Conservation (phyloP, 2,329 filamentous ascomycete species). For the Gyromitra esculenta region DNA sequence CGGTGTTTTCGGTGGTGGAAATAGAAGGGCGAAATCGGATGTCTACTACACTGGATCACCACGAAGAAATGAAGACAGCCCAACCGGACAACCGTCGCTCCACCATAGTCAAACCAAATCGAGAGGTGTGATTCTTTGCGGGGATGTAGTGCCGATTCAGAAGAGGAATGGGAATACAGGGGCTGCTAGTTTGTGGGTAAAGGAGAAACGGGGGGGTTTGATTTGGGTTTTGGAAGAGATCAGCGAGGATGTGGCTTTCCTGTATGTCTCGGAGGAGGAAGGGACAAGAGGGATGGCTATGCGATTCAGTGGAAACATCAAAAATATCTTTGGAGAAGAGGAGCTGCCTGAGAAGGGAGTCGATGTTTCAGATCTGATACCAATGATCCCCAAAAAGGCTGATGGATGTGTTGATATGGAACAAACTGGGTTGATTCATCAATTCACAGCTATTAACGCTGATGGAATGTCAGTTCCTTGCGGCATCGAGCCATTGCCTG, state of each 20-base stretch:
- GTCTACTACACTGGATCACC: conserved; percentile 50
- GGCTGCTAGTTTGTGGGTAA: conserved; percentile 96
- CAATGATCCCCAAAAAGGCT: conserved; percentile 80
- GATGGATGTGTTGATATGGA: conserved; percentile 81
- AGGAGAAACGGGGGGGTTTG: conserved; percentile 90
- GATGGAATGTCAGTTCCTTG: conserved; percentile 84
- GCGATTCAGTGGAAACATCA: conserved; percentile 49
- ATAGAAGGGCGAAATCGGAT: conserved; percentile 53
- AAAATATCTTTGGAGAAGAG: conserved; percentile 79
- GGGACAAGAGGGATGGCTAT: conserved; percentile 50
- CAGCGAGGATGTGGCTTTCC: conserved; percentile 84
- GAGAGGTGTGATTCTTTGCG: conserved; percentile 88
- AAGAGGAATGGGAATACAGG: conserved; percentile 93
- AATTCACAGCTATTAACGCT: conserved; percentile 84
- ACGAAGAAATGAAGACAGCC: conserved; percentile 17
- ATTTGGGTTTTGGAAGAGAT: conserved; percentile 99
- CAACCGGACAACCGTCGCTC: conserved; percentile 34
- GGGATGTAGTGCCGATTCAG: conserved; percentile 97
- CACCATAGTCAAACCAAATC: conserved; percentile 76
- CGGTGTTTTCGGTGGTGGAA: conserved; percentile 36
- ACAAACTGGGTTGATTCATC: conserved; percentile 74
- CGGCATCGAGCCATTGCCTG: conserved; percentile 77
- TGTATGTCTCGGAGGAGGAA: conserved; percentile 61
- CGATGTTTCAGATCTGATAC: conserved; percentile 80
- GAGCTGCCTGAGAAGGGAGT: conserved; percentile 65